phyloP scores from a whole-genome alignment of 1,284 basidiomycete species.

The Ganoderma meredithae region DNA sequence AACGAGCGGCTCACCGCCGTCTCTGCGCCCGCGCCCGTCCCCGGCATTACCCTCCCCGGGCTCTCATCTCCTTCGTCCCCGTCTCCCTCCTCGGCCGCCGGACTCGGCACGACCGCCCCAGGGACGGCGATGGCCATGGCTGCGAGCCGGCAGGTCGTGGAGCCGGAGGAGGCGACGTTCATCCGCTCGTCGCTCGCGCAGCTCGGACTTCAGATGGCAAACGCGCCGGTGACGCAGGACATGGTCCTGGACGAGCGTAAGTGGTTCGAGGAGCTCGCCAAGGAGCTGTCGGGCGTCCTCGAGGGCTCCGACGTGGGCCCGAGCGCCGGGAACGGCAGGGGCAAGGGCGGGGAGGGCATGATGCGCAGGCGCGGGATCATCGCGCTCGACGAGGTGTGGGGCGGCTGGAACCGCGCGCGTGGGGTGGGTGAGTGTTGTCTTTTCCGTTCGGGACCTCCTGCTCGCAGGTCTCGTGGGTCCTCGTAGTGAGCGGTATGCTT shows the following conservation, averaged over 20 bases:
- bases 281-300: conserved; percentile 83
- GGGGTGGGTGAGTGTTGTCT: conserved; percentile 77
- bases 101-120: not conserved
- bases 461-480: too few relatives aligned
- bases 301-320: conserved; percentile 49
- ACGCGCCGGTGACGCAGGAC: conserved; percentile 87
- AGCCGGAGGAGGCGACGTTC: conserved; percentile 85
- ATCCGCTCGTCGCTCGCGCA: conserved; percentile 90
- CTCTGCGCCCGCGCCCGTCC: conserved; percentile 46
- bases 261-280: conserved; percentile 86
- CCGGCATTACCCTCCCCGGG: conserved; percentile 23
- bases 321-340: not conserved
- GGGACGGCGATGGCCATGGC: not conserved
- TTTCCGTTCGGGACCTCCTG: not conserved
- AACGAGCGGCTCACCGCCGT: conserved; percentile 82
- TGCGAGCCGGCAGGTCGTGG: conserved; percentile 38
- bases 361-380: conserved; percentile 82
- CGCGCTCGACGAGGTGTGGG: conserved; percentile 96
- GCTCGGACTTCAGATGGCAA: conserved; percentile 81
- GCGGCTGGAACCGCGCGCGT: conserved; percentile 94
- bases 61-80: conserved; percentile 10
- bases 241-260: conserved; percentile 87
- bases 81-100: not conserved
- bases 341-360: conserved; percentile 53
- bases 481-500: not conserved